Evolutionary conservation across 1,284 basidiomycete genomes (phyloP).

Genomic region (Leccinum pachyderme): DNA sequence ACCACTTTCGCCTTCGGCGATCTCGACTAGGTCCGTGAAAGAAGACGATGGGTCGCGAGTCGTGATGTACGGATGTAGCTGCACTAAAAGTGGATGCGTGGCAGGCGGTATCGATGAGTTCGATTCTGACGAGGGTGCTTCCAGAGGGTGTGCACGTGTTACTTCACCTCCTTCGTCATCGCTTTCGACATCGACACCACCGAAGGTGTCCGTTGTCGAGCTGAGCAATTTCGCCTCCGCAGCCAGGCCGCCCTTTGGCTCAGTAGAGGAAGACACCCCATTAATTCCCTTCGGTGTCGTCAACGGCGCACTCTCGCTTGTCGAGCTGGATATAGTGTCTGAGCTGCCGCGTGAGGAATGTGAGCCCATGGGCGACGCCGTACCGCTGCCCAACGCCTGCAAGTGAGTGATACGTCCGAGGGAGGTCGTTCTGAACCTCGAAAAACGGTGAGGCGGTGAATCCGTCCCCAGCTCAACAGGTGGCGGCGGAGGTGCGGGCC

Average conservation of each 20-base stretch:
- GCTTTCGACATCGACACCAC: slow-evolving; percentile 28
- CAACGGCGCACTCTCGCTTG: slow-evolving; percentile 21
- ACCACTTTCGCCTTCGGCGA: slow-evolving; percentile 78
- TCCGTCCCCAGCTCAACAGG: slow-evolving; percentile 28
- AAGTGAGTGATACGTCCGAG: slow-evolving; percentile 28
- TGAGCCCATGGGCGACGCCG: slow-evolving; percentile 20
- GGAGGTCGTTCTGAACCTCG: slow-evolving; percentile 31
- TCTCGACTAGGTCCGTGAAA: slow-evolving; percentile 66
- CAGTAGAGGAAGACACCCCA: neutral
- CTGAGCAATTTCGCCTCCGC: slow-evolving; percentile 29
- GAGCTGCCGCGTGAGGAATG: slow-evolving; percentile 27
- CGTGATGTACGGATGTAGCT: slow-evolving; percentile 58
- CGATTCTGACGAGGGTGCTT: slow-evolving; percentile 29
- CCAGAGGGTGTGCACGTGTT: slow-evolving; percentile 12
- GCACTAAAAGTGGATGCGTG: slow-evolving; percentile 42
- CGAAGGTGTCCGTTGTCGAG: slow-evolving; percentile 40
- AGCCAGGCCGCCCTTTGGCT: slow-evolving; percentile 17
- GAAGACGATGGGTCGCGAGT: slow-evolving; percentile 51
- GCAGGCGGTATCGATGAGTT: slow-evolving; percentile 23
- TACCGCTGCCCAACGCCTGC: slow-evolving; percentile 13
- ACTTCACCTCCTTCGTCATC: slow-evolving; percentile 10
- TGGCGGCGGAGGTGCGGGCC: slow-evolving; percentile 31
- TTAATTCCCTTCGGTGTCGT: slow-evolving; percentile 20
- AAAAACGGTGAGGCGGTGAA: slow-evolving; percentile 24
- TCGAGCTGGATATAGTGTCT: slow-evolving; percentile 23